Evolutionary conservation across 257 asterid genomes (phyloP), one percentile per base, ranked within the genome.

Genomic region (Cinchona pubescens): DNA sequence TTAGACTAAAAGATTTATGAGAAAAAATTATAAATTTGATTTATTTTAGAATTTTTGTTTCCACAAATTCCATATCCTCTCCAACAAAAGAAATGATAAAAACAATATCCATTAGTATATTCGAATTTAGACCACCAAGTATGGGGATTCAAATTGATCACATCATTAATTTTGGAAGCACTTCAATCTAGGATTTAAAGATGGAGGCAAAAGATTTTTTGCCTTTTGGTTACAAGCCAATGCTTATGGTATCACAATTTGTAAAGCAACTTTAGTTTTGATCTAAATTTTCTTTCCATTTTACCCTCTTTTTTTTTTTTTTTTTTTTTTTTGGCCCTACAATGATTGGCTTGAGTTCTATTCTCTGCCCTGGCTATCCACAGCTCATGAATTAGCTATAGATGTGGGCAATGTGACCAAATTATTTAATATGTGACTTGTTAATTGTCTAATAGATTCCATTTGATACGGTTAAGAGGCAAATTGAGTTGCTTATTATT

Each of bases 261-360:
- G 56, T 55, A 58, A 72, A 72, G 56, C 55, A 9, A 0, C 77
- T 73, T 73, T 43, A 73, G 8, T 61, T 58, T 61, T 43, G 69
- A 73, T 73, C 46, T 65, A 15, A 56, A 58, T 72, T 40, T 72
- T 49, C 59, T 37, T n/a, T n/a, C n/a, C n/a, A n/a, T n/a, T n/a
- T n/a, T n/a, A n/a, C n/a, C n/a, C n/a, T n/a, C n/a, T n/a, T n/a
- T n/a, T n/a, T 51, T 51, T 71, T 53, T 3, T 35, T 23, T 49
- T 34, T 51, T 58, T 56, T 59, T 40, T 40, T 40, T 72, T 18
- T 7, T 61, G 27, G 16, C 67, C 76, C 43, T 55, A 16, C 42
- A 55, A 16, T 55, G 56, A 40, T 58, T 58, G 67, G 45, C 40
- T 56, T 10, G 59, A 16, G 34, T 71, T 53, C 64, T 51, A 12